Conservation (phyloP, 352 stramenopile genomes). For the Halophytophthora polymorphica region DNA sequence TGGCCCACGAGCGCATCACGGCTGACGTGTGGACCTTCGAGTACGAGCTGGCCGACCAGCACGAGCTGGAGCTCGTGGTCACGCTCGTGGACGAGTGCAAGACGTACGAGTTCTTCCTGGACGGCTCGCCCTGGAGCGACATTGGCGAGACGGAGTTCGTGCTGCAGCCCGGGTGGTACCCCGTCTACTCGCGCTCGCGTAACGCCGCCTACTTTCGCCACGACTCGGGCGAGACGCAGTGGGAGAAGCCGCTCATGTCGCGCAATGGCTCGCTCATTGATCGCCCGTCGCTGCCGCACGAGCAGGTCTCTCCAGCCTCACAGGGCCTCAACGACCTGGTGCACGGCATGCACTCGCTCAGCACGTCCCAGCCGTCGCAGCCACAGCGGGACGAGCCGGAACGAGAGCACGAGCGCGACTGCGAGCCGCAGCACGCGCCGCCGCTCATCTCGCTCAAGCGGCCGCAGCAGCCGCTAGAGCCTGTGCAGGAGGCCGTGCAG, state of each 20-base stretch:
- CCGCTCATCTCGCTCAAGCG: slow-evolving; percentile 22
- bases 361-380: slow-evolving; percentile 6
- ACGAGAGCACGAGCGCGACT: slow-evolving; percentile 19
- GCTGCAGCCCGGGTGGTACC: slow-evolving; percentile 72
- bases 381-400: slow-evolving; percentile 22
- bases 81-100: slow-evolving; percentile 64
- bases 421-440: slow-evolving; percentile 15
- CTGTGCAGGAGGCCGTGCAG: slow-evolving; percentile 29
- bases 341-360: slow-evolving; percentile 14
- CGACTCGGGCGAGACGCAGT: slow-evolving; percentile 62
- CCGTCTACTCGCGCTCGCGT: slow-evolving; percentile 72
- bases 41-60: slow-evolving; percentile 67
- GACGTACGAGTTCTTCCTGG: slow-evolving; percentile 74
- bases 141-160: slow-evolving; percentile 83
- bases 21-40: slow-evolving; percentile 72
- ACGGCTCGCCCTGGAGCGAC: slow-evolving; percentile 65
- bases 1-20: slow-evolving; percentile 65
- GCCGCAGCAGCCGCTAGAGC: slow-evolving; percentile 19
- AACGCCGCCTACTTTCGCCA: slow-evolving; percentile 78
- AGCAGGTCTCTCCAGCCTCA: slow-evolving; percentile 31
- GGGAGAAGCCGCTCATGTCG: slow-evolving; percentile 73
- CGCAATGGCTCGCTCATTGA: slow-evolving; percentile 36
- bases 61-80: slow-evolving; percentile 63
- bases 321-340: slow-evolving; percentile 30
- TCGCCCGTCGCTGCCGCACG: slow-evolving; percentile 24